Conservation (phyloP, 176 grass and related monocot genomes). For the Triticum timopheevii region DNA sequence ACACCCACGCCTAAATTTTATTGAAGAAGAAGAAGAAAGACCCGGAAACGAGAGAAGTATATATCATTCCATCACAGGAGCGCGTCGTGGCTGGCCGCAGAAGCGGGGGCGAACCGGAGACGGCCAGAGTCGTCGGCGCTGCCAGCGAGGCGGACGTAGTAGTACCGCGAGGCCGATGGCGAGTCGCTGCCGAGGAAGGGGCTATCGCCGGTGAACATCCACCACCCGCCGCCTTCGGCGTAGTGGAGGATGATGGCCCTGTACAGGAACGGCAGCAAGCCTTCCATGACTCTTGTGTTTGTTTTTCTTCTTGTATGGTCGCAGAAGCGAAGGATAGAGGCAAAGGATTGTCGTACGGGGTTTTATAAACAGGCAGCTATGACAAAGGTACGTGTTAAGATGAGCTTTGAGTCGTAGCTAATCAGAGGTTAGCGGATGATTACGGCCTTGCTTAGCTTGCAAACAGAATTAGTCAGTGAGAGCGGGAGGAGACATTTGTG, state of each 20-base stretch:
- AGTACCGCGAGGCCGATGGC: slow-evolving; percentile 28
- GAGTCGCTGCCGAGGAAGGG: slow-evolving; percentile 37
- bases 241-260: slow-evolving; percentile 48
- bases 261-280: slow-evolving; percentile 68
- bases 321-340: not conserved
- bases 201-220: slow-evolving; percentile 28
- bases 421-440: not conserved
- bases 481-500: not conserved
- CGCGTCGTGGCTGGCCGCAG: not conserved
- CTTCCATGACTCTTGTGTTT: slow-evolving; percentile 38
- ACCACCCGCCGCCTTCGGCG: slow-evolving; percentile 41
- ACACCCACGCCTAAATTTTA: not conserved
- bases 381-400: not conserved
- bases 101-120: not conserved
- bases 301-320: not conserved
- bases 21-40: not conserved
- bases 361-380: not conserved
- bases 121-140: slow-evolving; percentile 7
- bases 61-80: not conserved
- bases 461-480: slow-evolving; percentile 4
- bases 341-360: not conserved
- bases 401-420: not conserved
- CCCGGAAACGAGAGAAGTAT: not conserved
- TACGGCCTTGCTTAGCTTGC: not conserved
- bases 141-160: slow-evolving; percentile 32